Evolutionary conservation across 345 rosid genomes (phyloP).

Genomic region (Gynandropsis gynandra): DNA sequence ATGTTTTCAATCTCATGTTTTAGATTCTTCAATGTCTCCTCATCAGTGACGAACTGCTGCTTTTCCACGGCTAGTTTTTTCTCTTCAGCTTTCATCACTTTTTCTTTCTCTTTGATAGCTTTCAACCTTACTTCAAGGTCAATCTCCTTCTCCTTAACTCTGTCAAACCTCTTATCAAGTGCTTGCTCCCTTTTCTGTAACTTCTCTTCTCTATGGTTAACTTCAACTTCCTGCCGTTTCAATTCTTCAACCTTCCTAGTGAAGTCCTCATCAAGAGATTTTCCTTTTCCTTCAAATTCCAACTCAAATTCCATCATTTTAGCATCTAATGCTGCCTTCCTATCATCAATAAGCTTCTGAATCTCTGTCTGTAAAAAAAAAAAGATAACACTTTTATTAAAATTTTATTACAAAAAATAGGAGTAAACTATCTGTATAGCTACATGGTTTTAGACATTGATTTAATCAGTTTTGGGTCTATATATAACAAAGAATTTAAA

Average conservation of each 20-base stretch:
- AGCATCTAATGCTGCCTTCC: slow-evolving; percentile 41
- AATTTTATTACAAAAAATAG: too few relatives aligned
- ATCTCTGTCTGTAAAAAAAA: slow-evolving; percentile 47
- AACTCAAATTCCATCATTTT: slow-evolving; percentile 51
- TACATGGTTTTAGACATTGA: too few relatives aligned
- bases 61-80: slow-evolving; percentile 47
- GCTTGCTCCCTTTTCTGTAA: slow-evolving; percentile 58
- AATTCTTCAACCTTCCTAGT: slow-evolving; percentile 40
- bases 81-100: slow-evolving; percentile 52
- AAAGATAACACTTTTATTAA: neutral
- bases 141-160: slow-evolving; percentile 73
- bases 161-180: slow-evolving; percentile 51
- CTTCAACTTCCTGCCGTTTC: slow-evolving; percentile 43
- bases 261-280: slow-evolving; percentile 54
- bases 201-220: slow-evolving; percentile 59
- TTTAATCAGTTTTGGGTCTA: too few relatives aligned
- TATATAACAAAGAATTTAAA: too few relatives aligned
- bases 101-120: slow-evolving; percentile 56
- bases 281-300: slow-evolving; percentile 53
- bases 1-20: slow-evolving; percentile 56
- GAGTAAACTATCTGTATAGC: too few relatives aligned
- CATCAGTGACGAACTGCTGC: slow-evolving; percentile 45
- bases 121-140: slow-evolving; percentile 60
- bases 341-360: slow-evolving; percentile 60
- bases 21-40: slow-evolving; percentile 41